A percentile compares a stretch with the other conserved stretches of the same genome.
phyloP scores from a whole-genome alignment of 1,284 basidiomycete genomes.

The Violaceomyces palustris region DNA sequence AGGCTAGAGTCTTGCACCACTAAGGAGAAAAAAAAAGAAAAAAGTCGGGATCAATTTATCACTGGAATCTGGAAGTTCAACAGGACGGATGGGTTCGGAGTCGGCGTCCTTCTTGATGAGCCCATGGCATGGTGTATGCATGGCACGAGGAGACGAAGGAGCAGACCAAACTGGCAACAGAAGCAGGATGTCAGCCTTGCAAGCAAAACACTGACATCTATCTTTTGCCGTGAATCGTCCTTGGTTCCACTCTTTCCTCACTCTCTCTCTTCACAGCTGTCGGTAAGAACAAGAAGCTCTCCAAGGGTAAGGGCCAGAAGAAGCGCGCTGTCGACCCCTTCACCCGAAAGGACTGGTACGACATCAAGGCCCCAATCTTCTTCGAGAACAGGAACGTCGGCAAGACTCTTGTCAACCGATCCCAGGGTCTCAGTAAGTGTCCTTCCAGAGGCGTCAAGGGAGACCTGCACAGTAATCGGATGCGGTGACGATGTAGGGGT shows the following conservation, averaged over 20 bases:
- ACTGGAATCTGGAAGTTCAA: too few relatives aligned
- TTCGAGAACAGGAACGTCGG: slow-evolving; percentile 96
- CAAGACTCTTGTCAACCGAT: slow-evolving; percentile 98
- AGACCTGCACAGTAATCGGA: background rate
- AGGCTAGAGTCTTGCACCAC: too few relatives aligned
- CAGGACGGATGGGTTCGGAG: too few relatives aligned
- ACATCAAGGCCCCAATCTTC: slow-evolving; percentile 96
- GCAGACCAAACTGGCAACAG: too few relatives aligned
- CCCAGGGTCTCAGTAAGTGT: slow-evolving; percentile 87
- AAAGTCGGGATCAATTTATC: too few relatives aligned
- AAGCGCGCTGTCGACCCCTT: slow-evolving; percentile 99
- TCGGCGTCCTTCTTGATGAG: too few relatives aligned
- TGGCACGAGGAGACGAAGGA: too few relatives aligned
- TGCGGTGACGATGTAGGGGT: background rate
- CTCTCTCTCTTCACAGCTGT: slow-evolving; percentile 43
- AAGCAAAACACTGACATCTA: background rate
- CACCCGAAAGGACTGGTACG: slow-evolving; percentile 99
- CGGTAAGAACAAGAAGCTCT: slow-evolving; percentile 91
- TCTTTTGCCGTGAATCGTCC: background rate
- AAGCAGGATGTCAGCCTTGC: too few relatives aligned
- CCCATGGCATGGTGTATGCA: too few relatives aligned
- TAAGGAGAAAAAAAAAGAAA: too few relatives aligned
- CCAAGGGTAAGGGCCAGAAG: slow-evolving; percentile 97
- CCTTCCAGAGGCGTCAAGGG: too few relatives aligned
- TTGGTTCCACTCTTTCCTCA: slow-evolving; percentile 3